phyloP scores from a whole-genome alignment of 169 alveolate genomes.

The Plasmodium gallinaceum region DNA sequence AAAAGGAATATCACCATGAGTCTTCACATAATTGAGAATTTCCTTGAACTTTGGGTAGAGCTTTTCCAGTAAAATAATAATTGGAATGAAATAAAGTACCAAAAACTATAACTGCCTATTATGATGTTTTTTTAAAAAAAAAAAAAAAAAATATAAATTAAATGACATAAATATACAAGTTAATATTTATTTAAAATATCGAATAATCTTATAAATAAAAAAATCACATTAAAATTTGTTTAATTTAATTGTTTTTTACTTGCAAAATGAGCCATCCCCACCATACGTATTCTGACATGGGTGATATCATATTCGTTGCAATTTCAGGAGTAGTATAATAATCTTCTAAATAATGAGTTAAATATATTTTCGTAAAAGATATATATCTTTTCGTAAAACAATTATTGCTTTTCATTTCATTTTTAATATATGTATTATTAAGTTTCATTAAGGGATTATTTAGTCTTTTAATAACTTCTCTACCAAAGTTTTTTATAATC shows the following conservation, averaged over 20 bases:
- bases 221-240: no score
- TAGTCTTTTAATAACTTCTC: constrained; percentile 17
- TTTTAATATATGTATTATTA: not conserved
- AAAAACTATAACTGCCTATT: constrained; percentile 83
- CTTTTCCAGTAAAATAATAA: constrained; percentile 88
- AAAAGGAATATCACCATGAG: constrained; percentile 61
- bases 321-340: constrained; percentile 79
- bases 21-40: constrained; percentile 89
- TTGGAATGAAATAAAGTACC: constrained; percentile 87
- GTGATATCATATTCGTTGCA: constrained; percentile 83
- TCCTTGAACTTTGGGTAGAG: constrained; percentile 87
- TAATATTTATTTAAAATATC: not conserved
- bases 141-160: constrained; percentile 2
- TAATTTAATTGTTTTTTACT: constrained; percentile 16
- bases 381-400: constrained; percentile 15
- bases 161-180: not conserved
- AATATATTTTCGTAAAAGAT: constrained; percentile 43
- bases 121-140: not conserved
- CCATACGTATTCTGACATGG: constrained; percentile 83
- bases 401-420: constrained; percentile 14
- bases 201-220: no score
- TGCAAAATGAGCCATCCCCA: constrained; percentile 78
- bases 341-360: constrained; percentile 81
- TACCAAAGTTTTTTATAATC: constrained; percentile 25
- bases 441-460: not conserved